Conservation (phyloP, 345 rosid species). For the Toxicodendron radicans region DNA sequence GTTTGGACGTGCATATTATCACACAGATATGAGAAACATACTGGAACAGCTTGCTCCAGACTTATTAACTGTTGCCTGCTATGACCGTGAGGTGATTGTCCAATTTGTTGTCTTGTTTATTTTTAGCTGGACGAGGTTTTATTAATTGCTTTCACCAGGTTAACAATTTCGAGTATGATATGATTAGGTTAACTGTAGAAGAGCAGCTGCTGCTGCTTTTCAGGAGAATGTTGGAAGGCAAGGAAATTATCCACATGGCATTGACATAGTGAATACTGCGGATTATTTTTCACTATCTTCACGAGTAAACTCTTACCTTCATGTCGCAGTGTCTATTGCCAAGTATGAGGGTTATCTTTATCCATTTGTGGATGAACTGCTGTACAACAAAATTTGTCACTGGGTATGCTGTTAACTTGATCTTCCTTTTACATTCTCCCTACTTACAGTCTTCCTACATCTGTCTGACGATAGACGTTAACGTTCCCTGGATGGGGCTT, state of each 20-base stretch:
- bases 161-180: constrained; percentile 18
- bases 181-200: constrained; percentile 93
- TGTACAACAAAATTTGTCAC: constrained; percentile 80
- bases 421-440: background rate
- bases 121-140: background rate
- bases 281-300: constrained; percentile 98
- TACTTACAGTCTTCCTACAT: constrained; percentile 2
- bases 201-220: constrained; percentile 98
- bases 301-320: constrained; percentile 75
- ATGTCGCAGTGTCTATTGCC: constrained; percentile 76
- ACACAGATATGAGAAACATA: constrained; percentile 78
- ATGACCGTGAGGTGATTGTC: constrained; percentile 82
- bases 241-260: constrained; percentile 95
- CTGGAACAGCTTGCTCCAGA: constrained; percentile 89
- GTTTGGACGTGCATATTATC: constrained; percentile 93
- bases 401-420: constrained; percentile 67
- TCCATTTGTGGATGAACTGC: constrained; percentile 89
- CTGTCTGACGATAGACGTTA: background rate
- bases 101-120: constrained; percentile 22
- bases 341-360: constrained; percentile 82
- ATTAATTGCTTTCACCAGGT: constrained; percentile 15
- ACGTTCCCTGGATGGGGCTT: constrained; percentile 7
- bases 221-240: constrained; percentile 99
- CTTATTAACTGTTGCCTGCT: constrained; percentile 82
- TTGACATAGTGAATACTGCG: constrained; percentile 91